Percentiles rank a stretch among this genome's conserved stretches.
phyloP scores from a whole-genome alignment of 2,329 filamentous ascomycete genomes.

The Akanthomyces lecanii region DNA sequence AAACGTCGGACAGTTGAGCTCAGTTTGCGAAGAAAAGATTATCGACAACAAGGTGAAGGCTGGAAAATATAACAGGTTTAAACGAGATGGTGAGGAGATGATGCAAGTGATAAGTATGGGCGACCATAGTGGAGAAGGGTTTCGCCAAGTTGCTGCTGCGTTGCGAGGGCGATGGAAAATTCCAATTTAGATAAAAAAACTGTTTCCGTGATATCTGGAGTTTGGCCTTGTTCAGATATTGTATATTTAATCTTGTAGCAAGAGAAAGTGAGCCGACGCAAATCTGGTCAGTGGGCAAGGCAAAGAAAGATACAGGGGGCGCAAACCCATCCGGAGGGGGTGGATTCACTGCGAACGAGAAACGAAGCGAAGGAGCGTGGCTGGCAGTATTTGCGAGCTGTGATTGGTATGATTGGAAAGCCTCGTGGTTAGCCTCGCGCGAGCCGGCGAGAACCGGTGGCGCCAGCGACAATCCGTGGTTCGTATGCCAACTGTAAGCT shows the following conservation, averaged over 20 bases:
- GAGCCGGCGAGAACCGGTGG: background rate
- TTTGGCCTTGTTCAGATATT: too few species aligned
- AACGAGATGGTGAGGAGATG: background rate
- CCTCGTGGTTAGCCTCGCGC: background rate
- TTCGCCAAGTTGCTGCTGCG: background rate
- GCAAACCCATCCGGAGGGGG: background rate
- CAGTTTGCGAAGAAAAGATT: background rate
- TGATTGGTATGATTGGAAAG: background rate
- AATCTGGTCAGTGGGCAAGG: too few species aligned
- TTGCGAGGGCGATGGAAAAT: background rate
- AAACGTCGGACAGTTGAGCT: background rate
- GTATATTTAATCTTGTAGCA: too few species aligned
- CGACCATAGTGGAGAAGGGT: background rate
- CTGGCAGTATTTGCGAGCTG: background rate
- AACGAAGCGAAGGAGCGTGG: background rate
- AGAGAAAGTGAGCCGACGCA: too few species aligned
- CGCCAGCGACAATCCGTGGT: background rate
- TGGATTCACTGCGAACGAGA: background rate
- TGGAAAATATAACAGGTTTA: background rate
- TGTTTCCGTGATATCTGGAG: too few species aligned
- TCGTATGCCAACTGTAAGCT: background rate
- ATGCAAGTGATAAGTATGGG: background rate
- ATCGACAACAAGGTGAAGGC: background rate
- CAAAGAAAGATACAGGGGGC: background rate
- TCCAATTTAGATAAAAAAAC: too few species aligned